phyloP scores from a whole-genome alignment of 768 basidiomycete species.

The Wakefieldia striispora region DNA sequence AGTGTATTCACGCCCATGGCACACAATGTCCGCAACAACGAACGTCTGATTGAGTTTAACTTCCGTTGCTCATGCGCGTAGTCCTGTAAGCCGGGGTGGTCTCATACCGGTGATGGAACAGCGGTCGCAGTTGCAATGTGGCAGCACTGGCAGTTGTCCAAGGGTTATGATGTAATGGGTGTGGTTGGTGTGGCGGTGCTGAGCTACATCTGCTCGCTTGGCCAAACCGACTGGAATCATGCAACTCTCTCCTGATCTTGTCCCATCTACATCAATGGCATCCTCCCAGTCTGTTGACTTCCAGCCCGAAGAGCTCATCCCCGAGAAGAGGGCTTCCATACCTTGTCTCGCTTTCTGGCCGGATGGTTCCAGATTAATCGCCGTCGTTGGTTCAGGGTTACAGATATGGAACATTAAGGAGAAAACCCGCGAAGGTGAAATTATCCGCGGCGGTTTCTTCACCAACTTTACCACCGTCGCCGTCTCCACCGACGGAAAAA shows the following conservation, averaged over 20 bases:
- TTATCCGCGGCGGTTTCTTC: conserved; percentile 24
- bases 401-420: conserved; percentile 26
- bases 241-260: conserved; percentile 5
- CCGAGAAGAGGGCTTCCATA: conserved; percentile 16
- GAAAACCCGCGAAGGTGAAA: conserved; percentile 20
- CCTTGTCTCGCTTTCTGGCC: conserved; percentile 25
- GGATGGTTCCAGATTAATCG: conserved; percentile 24
- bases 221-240: not conserved
- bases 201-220: not conserved
- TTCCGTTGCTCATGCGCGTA: no score
- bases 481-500: conserved; percentile 23
- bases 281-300: conserved; percentile 1
- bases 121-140: no score
- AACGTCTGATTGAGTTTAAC: no score
- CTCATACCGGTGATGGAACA: no score
- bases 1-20: no score
- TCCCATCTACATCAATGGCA: conserved; percentile 17
- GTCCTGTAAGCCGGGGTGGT: no score
- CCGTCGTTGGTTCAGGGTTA: conserved; percentile 24
- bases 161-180: conserved; percentile 15
- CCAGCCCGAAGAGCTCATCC: conserved; percentile 16
- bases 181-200: conserved; percentile 14
- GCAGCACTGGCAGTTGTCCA: not conserved
- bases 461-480: conserved; percentile 26
- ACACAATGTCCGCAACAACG: no score